Evolutionary conservation across 2,329 filamentous ascomycete genomes (phyloP).

Genomic region (Elsinoe necatrix): DNA sequence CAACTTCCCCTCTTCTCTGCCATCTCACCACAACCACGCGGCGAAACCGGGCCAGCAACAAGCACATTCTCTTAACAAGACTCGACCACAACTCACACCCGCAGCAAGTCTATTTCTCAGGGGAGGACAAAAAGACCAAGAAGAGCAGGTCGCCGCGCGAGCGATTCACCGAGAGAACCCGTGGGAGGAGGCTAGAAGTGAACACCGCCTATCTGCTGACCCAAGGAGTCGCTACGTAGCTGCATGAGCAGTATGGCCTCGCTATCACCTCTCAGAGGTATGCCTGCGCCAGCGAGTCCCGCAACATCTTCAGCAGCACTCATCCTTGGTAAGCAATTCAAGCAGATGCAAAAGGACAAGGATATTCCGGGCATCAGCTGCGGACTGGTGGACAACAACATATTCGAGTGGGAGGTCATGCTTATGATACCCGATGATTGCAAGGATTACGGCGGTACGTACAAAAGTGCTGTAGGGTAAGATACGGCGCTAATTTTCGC

Average conservation of each 20-base stretch:
- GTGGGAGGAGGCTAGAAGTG: background rate
- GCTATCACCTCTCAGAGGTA: conserved; percentile 1
- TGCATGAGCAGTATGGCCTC: background rate
- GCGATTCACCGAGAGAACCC: background rate
- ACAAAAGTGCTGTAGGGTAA: background rate
- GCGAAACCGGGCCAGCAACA: background rate
- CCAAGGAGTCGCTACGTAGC: background rate
- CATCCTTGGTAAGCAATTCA: conserved; percentile 76
- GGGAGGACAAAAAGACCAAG: no score
- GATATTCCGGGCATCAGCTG: conserved; percentile 93
- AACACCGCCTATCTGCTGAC: background rate
- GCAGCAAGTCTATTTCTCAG: no score
- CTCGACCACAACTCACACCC: no score
- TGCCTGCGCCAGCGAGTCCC: background rate
- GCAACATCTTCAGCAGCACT: conserved; percentile 52
- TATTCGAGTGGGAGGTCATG: conserved; percentile 99
- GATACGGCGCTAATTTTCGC: background rate
- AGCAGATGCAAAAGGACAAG: conserved; percentile 85
- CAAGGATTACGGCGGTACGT: conserved; percentile 63
- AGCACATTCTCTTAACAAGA: no score
- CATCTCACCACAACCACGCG: background rate
- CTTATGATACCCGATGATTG: conserved; percentile 95
- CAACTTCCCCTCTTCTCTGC: background rate
- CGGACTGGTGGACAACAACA: conserved; percentile 73
- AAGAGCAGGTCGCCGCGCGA: no score